Evolutionary conservation across 108 stramenopile genomes (phyloP).

Genomic region (Aurantiochytrium sp.): DNA sequence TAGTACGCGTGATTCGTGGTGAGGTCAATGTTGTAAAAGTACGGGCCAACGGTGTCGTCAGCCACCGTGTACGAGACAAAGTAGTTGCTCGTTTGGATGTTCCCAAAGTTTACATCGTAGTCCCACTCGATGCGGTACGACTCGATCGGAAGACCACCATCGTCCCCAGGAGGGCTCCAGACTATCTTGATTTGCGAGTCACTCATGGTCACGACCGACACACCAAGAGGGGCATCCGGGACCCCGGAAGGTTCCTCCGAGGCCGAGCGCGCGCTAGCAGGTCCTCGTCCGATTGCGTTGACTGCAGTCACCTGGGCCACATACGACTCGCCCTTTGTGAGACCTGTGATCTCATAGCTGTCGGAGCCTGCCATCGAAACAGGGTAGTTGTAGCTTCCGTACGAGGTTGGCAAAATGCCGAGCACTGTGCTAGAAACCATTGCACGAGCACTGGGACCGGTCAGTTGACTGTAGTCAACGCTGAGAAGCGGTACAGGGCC

Average conservation of each 20-base stretch:
- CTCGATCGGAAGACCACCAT: slow-evolving; percentile 57
- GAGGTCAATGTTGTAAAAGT: slow-evolving; percentile 58
- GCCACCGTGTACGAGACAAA: slow-evolving; percentile 16
- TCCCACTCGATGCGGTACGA: slow-evolving; percentile 70
- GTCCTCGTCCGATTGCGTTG: slow-evolving; percentile 32
- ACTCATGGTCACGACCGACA: slow-evolving; percentile 55
- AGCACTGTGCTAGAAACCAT: slow-evolving; percentile 47
- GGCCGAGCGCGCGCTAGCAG: neutral
- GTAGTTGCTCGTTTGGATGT: neutral
- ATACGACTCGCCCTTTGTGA: slow-evolving; percentile 48
- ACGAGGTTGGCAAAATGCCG: slow-evolving; percentile 48
- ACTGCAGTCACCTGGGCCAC: slow-evolving; percentile 41
- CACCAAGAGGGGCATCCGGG: slow-evolving; percentile 43
- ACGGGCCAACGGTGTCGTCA: slow-evolving; percentile 14
- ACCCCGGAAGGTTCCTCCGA: slow-evolving; percentile 48
- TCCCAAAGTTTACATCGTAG: slow-evolving; percentile 26
- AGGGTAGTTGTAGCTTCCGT: slow-evolving; percentile 3
- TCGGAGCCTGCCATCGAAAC: neutral
- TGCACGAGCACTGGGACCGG: slow-evolving; percentile 60
- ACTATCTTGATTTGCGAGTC: slow-evolving; percentile 54
- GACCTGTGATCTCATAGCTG: slow-evolving; percentile 21
- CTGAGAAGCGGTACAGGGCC: slow-evolving; percentile 42
- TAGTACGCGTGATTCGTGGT: slow-evolving; percentile 38
- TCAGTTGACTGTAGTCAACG: slow-evolving; percentile 57
- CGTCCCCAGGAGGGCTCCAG: slow-evolving; percentile 48